phyloP scores from a whole-genome alignment of 352 stramenopile species.

The Globisporangium sylvaticum region DNA sequence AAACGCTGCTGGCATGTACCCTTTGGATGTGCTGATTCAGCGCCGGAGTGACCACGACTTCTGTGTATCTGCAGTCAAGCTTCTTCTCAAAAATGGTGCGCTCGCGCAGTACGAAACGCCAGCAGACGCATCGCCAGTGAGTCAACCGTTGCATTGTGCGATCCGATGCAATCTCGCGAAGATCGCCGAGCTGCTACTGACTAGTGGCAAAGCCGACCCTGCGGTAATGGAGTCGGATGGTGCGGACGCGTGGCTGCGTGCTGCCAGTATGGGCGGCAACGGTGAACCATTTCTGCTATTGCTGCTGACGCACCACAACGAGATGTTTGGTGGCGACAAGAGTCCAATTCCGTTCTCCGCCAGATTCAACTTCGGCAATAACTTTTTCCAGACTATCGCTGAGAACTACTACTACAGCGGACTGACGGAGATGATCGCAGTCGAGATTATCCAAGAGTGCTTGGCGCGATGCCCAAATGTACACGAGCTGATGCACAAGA shows the following conservation, averaged over 20 bases:
- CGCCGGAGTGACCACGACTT: slow-evolving; percentile 25
- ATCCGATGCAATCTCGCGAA: slow-evolving; percentile 38
- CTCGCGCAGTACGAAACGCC: slow-evolving; percentile 38
- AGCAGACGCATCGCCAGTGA: slow-evolving; percentile 12
- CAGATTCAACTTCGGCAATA: slow-evolving; percentile 2
- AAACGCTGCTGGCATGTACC: slow-evolving; percentile 46
- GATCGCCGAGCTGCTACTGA: slow-evolving; percentile 47
- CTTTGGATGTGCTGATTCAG: slow-evolving; percentile 48
- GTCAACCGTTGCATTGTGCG: slow-evolving; percentile 54
- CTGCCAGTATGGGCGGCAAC: slow-evolving; percentile 20
- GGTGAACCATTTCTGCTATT: slow-evolving; percentile 45
- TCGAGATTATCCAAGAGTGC: slow-evolving; percentile 31
- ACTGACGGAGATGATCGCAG: slow-evolving; percentile 17
- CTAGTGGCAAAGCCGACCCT: slow-evolving; percentile 33
- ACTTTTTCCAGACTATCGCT: slow-evolving; percentile 58
- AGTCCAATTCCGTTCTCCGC: slow-evolving; percentile 3
- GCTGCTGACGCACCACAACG: slow-evolving; percentile 40
- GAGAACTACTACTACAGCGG: slow-evolving; percentile 6
- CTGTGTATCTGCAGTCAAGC: slow-evolving; percentile 35
- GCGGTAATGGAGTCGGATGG: slow-evolving; percentile 30
- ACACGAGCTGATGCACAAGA: slow-evolving; percentile 34
- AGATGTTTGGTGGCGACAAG: slow-evolving; percentile 20
- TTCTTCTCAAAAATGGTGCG: slow-evolving; percentile 52
- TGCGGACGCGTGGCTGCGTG: slow-evolving; percentile 54
- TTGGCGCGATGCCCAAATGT: slow-evolving; percentile 27